A percentile compares a stretch with the other conserved stretches of the same genome.
Evolutionary conservation across 1,284 basidiomycete species (phyloP).

Genomic region (Bjerkandera adusta): DNA sequence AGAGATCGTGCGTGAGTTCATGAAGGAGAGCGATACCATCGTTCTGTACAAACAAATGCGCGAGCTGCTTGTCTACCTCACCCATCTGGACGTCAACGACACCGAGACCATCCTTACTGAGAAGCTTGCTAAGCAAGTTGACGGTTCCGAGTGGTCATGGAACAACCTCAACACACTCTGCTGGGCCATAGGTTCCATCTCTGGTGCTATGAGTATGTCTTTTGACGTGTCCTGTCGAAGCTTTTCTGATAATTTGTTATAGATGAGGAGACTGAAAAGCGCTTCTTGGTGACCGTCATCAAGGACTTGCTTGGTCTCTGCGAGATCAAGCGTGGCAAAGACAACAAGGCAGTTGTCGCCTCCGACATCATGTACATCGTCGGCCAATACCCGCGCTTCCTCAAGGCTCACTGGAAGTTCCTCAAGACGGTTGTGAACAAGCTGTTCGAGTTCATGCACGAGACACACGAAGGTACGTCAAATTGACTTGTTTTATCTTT

Average conservation of each 20-base stretch:
- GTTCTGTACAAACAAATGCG: conserved; percentile 99
- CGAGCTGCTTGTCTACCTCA: conserved; percentile 95
- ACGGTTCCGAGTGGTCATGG: conserved; percentile 99
- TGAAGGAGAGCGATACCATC: conserved; percentile 99
- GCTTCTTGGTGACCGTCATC: conserved; percentile 99
- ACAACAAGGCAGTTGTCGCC: conserved; percentile 99
- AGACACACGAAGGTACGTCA: conserved; percentile 89
- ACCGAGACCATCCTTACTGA: conserved; percentile 97
- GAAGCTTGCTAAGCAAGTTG: conserved; percentile 96
- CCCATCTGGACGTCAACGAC: conserved; percentile 94
- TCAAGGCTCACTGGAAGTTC: conserved; percentile 99
- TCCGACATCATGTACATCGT: conserved; percentile 99
- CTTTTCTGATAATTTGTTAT: conserved; percentile 15
- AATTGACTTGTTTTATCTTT: conserved; percentile 7
- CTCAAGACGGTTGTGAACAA: conserved; percentile 99
- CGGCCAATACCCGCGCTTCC: conserved; percentile 98
- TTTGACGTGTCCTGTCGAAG: conserved; percentile 8
- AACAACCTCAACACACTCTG: conserved; percentile 98
- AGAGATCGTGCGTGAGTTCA: conserved; percentile 98
- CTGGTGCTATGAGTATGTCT: conserved; percentile 94
- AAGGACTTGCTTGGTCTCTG: conserved; percentile 96
- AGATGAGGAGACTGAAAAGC: conserved; percentile 99
- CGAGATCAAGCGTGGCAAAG: conserved; percentile 99
- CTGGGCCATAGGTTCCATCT: conserved; percentile 99
- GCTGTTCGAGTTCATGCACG: conserved; percentile 99